These are phyloP conservation scores for Passalora sequoiae DNA, from an alignment of 2,329 filamentous ascomycete species.

Conservation along the genomic window DNA sequence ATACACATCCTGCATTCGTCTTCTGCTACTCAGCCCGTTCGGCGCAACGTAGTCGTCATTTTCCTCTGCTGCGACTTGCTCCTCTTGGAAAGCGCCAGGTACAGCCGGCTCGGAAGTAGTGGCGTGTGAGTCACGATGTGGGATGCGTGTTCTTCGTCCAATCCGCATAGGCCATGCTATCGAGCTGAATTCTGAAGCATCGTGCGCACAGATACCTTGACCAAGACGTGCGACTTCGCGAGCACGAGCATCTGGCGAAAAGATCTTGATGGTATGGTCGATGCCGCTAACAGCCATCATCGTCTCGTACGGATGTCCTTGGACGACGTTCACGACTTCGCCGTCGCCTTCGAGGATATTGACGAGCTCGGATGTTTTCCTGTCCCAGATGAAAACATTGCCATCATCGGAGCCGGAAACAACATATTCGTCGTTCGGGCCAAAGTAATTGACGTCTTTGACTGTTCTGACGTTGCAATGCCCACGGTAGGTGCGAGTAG, in stretches of 20 bases:
- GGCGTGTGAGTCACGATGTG: not conserved
- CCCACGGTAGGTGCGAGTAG: slow-evolving; percentile 55
- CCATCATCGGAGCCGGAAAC: slow-evolving; percentile 63
- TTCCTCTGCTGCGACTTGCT: slow-evolving; percentile 27
- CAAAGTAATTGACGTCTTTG: slow-evolving; percentile 66
- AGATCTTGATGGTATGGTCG: slow-evolving; percentile 64
- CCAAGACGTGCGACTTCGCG: slow-evolving; percentile 54
- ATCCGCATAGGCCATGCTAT: slow-evolving; percentile 29
- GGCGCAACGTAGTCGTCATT: slow-evolving; percentile 38
- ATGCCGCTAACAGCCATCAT: slow-evolving; percentile 63
- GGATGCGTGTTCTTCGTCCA: slow-evolving; percentile 11
- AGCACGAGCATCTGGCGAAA: slow-evolving; percentile 55
- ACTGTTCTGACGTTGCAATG: slow-evolving; percentile 65
- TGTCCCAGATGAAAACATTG: slow-evolving; percentile 65
- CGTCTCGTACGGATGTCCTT: slow-evolving; percentile 64
- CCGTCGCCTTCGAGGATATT: slow-evolving; percentile 63
- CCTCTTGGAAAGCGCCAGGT: slow-evolving; percentile 5
- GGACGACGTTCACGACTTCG: slow-evolving; percentile 65
- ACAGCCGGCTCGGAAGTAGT: slow-evolving; percentile 28
- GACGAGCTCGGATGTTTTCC: slow-evolving; percentile 55
- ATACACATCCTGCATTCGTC: slow-evolving; percentile 56
- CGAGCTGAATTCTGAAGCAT: slow-evolving; percentile 41
- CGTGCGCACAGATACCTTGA: slow-evolving; percentile 51
- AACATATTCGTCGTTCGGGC: slow-evolving; percentile 62
- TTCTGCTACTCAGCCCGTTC: slow-evolving; percentile 51